phyloP scores from a whole-genome alignment of 108 stramenopile species.

The Skeletonema costatum region DNA sequence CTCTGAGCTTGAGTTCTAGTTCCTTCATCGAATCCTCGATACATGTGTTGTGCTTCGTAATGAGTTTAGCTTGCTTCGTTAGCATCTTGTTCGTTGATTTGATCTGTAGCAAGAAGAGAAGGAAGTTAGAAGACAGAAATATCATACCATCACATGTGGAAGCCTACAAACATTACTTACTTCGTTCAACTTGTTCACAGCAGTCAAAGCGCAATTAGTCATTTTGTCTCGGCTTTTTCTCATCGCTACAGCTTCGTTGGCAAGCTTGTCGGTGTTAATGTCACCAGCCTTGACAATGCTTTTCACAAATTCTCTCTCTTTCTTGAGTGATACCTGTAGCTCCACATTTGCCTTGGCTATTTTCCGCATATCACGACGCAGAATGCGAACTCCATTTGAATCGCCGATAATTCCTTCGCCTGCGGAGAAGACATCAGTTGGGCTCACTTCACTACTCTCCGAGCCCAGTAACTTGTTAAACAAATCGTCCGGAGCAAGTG shows the following conservation, averaged over 20 bases:
- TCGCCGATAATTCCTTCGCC: neutral
- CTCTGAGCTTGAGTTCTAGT: neutral
- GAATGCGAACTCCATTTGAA: neutral
- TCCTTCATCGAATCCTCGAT: neutral
- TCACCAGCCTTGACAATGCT: neutral
- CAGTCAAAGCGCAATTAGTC: neutral
- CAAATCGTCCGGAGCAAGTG: neutral
- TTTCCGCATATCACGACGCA: neutral
- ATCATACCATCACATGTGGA: neutral
- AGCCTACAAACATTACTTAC: neutral
- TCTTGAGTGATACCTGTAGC: constrained; percentile 2
- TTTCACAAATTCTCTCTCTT: neutral
- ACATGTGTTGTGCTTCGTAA: neutral
- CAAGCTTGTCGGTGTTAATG: neutral
- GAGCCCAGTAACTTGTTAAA: neutral
- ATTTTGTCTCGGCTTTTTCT: constrained; percentile 1
- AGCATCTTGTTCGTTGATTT: constrained; percentile 1
- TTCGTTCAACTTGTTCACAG: constrained; percentile 1
- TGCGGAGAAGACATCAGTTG: neutral
- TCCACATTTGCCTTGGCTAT: neutral
- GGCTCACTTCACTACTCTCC: neutral
- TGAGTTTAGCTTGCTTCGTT: neutral
- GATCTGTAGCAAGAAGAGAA: neutral
- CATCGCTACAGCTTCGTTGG: neutral
- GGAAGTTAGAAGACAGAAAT: neutral